Evolutionary conservation across 2,329 filamentous ascomycete species (phyloP).

Genomic region (Colletotrichum neosansevieriae): DNA sequence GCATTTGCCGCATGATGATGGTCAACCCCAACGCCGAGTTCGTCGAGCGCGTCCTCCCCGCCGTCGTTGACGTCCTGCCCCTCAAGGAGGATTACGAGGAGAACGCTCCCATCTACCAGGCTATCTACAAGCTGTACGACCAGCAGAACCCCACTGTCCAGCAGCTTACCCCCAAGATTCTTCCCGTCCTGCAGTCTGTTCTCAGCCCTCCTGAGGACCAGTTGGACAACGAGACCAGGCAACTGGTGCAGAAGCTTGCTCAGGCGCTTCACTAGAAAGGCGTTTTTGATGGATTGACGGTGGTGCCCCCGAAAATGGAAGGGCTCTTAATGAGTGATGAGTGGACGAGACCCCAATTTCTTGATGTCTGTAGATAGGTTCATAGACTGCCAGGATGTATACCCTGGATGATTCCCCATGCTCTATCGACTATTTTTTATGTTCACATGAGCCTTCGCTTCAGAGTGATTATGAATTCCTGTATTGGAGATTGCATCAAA

Average conservation of each 20-base stretch:
- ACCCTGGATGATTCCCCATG: slow-evolving; percentile 40
- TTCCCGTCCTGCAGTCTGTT: slow-evolving; percentile 80
- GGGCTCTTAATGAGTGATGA: slow-evolving; percentile 40
- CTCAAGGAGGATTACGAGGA: slow-evolving; percentile 95
- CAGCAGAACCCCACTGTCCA: slow-evolving; percentile 76
- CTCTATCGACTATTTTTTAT: slow-evolving; percentile 27
- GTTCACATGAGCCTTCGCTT: too few relatives aligned
- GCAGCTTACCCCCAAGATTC: slow-evolving; percentile 75
- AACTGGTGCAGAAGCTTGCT: slow-evolving; percentile 74
- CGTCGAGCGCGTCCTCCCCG: slow-evolving; percentile 83
- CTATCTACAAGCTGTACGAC: slow-evolving; percentile 88
- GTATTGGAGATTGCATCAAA: too few relatives aligned
- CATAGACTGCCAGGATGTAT: slow-evolving; percentile 34
- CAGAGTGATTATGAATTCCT: too few relatives aligned
- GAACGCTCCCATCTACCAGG: slow-evolving; percentile 93
- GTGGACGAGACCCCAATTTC: slow-evolving; percentile 39
- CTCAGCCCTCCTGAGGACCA: slow-evolving; percentile 79
- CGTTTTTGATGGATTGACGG: background rate
- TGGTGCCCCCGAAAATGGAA: slow-evolving; percentile 18
- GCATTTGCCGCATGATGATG: slow-evolving; percentile 91
- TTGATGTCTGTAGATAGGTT: slow-evolving; percentile 39
- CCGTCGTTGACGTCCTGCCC: slow-evolving; percentile 82
- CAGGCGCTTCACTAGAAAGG: slow-evolving; percentile 50
- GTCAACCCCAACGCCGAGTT: slow-evolving; percentile 87
- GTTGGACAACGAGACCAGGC: slow-evolving; percentile 77